These are phyloP conservation scores for Plasmodium coatneyi DNA, from an alignment of 169 alveolate species.

Conservation along the genomic window DNA sequence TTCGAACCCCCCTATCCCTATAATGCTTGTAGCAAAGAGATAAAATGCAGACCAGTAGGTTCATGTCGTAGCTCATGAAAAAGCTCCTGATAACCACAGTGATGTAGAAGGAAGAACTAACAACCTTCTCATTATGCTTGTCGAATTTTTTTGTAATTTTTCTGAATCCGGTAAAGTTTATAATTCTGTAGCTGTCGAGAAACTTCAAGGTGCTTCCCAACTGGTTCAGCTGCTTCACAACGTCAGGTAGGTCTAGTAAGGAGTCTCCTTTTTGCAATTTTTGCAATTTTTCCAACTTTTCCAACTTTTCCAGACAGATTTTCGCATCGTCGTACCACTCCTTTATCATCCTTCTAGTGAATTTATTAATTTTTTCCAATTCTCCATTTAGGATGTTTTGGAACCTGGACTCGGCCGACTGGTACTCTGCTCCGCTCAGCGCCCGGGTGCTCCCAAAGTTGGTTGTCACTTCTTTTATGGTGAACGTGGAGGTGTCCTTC, in stretches of 20 bases:
- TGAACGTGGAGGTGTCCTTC: conserved; percentile 80
- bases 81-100: conserved; percentile 78
- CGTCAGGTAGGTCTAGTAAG: not conserved
- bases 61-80: conserved; percentile 73
- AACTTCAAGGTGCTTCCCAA: conserved; percentile 77
- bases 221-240: conserved; percentile 55
- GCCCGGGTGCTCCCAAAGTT: conserved; percentile 82
- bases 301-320: not conserved
- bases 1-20: not conserved
- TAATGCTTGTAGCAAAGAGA: conserved; percentile 42
- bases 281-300: not conserved
- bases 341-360: conserved; percentile 25
- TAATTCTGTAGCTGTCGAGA: conserved; percentile 76
- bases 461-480: conserved; percentile 81
- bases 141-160: conserved; percentile 86
- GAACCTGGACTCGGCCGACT: conserved; percentile 86
- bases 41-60: conserved; percentile 53
- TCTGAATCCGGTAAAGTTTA: conserved; percentile 84
- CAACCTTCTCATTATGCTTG: conserved; percentile 78
- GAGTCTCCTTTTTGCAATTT: not conserved
- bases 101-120: conserved; percentile 80
- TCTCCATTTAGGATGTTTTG: conserved; percentile 84
- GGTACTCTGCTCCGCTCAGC: conserved; percentile 80
- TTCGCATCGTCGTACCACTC: conserved; percentile 15
- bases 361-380: conserved; percentile 81